phyloP scores from a whole-genome alignment of 2,329 filamentous ascomycete species.

The Nannizzia gypsea region DNA sequence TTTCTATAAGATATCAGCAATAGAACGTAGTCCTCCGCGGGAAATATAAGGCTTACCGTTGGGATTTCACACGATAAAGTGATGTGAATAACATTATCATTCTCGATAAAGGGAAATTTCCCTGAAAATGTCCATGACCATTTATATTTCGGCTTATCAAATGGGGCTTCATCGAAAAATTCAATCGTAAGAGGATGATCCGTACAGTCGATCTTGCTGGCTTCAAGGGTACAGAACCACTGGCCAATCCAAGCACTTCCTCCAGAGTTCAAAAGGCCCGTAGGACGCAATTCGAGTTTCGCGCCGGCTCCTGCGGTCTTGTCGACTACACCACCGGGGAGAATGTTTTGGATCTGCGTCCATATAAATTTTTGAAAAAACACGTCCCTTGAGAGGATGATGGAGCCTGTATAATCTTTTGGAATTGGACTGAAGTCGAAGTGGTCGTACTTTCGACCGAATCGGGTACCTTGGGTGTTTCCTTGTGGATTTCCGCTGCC shows the following conservation, averaged over 20 bases:
- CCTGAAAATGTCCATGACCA: not conserved
- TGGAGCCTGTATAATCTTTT: not conserved
- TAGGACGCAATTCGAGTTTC: not conserved
- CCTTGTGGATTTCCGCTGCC: not conserved
- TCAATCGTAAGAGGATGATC: not conserved
- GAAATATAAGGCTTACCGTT: not conserved
- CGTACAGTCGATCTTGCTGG: too few relatives aligned
- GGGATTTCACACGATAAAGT: not conserved
- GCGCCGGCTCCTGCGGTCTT: not conserved
- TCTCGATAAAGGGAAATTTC: not conserved
- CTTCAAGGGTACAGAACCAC: too few relatives aligned
- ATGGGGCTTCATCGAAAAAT: not conserved
- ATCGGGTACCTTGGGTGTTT: not conserved
- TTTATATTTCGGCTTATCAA: not conserved
- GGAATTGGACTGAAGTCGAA: not conserved
- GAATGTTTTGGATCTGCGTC: not conserved
- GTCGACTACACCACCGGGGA: not conserved
- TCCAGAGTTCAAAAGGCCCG: too few relatives aligned
- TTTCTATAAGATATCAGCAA: not conserved
- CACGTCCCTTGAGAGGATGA: not conserved
- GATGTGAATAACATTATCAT: too few relatives aligned
- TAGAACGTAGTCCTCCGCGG: not conserved
- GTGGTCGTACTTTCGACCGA: not conserved
- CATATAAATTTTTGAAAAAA: not conserved
- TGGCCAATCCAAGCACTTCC: too few relatives aligned